These are phyloP conservation scores for Pseudogymnoascus destructans DNA, from an alignment of 2,329 filamentous ascomycete species.

Conservation along the genomic window DNA sequence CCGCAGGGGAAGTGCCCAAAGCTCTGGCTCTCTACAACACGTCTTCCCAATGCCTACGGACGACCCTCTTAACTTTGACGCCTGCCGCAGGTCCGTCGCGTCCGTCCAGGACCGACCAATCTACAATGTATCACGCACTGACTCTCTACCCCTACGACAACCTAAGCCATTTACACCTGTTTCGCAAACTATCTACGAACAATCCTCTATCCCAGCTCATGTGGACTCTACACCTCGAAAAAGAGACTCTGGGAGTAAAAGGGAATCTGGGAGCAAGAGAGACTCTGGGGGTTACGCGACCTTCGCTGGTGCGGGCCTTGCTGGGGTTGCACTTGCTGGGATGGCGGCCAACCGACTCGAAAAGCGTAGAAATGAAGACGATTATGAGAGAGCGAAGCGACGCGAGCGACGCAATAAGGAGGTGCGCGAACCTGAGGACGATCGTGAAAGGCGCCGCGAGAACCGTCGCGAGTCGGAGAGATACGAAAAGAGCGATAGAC, in stretches of 20 bases:
- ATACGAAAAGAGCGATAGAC: slow-evolving; percentile 6
- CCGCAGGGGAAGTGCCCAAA: background rate
- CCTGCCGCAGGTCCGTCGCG: slow-evolving; percentile 36
- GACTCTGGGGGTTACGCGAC: slow-evolving; percentile 21
- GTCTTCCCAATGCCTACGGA: slow-evolving; percentile 54
- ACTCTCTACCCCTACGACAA: slow-evolving; percentile 62
- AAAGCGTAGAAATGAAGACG: slow-evolving; percentile 22
- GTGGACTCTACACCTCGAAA: slow-evolving; percentile 6
- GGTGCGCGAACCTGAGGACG: background rate
- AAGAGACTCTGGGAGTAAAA: background rate
- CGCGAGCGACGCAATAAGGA: slow-evolving; percentile 24
- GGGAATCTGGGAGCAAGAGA: background rate
- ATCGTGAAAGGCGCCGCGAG: slow-evolving; percentile 1
- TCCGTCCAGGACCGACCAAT: slow-evolving; percentile 31
- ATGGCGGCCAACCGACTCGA: slow-evolving; percentile 29
- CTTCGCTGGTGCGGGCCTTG: slow-evolving; percentile 23
- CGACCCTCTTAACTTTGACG: slow-evolving; percentile 51
- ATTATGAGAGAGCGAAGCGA: slow-evolving; percentile 21
- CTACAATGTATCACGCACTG: slow-evolving; percentile 28
- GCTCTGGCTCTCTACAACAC: slow-evolving; percentile 38
- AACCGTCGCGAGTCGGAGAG: background rate
- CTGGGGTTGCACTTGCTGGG: slow-evolving; percentile 35
- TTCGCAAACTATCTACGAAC: slow-evolving; percentile 52
- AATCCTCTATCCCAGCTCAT: slow-evolving; percentile 16
- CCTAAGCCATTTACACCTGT: slow-evolving; percentile 69